Percentiles rank a stretch among this genome's conserved stretches.
Conservation (phyloP, 805 yeast genomes). For the Zygotorulaspora sp. region DNA sequence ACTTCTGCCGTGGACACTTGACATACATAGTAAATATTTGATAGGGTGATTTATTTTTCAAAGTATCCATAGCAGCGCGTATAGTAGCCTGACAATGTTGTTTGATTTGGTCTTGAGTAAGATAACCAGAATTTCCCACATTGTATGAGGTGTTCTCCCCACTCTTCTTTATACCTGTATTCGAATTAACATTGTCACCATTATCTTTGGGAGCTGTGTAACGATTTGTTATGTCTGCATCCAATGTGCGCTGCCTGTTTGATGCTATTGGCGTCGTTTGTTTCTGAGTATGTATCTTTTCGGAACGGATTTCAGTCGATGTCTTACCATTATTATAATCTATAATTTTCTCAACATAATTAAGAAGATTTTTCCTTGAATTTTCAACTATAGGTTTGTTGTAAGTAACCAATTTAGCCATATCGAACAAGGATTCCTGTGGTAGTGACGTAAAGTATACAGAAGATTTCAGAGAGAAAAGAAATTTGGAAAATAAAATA, state of each 20-base stretch:
- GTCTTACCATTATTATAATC: constrained; percentile 8
- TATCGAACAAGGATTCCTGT: constrained; percentile 20
- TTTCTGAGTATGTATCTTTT: neutral
- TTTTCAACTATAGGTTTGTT: constrained; percentile 20
- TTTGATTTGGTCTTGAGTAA: constrained; percentile 31
- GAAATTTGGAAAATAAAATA: constrained; percentile 5
- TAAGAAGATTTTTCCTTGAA: constrained; percentile 12
- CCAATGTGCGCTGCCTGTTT: neutral
- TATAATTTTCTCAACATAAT: constrained; percentile 11
- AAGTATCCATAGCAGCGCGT: constrained; percentile 25
- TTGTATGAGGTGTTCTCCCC: neutral
- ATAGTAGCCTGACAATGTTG: constrained; percentile 31
- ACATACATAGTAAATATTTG: constrained; percentile 34
- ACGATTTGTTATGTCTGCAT: neutral
- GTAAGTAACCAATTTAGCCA: constrained; percentile 5
- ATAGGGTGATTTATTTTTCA: constrained; percentile 28
- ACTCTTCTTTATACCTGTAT: neutral
- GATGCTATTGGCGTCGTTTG: neutral
- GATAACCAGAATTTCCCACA: constrained; percentile 9
- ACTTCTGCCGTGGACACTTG: constrained; percentile 32
- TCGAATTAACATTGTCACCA: neutral
- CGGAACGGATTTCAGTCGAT: neutral
- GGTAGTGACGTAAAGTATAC: constrained; percentile 19
- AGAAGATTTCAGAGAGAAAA: constrained; percentile 6
- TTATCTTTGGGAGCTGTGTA: neutral